Evolutionary conservation across 2,329 filamentous ascomycete genomes (phyloP).

Genomic region (Fusarium armeniacum): DNA sequence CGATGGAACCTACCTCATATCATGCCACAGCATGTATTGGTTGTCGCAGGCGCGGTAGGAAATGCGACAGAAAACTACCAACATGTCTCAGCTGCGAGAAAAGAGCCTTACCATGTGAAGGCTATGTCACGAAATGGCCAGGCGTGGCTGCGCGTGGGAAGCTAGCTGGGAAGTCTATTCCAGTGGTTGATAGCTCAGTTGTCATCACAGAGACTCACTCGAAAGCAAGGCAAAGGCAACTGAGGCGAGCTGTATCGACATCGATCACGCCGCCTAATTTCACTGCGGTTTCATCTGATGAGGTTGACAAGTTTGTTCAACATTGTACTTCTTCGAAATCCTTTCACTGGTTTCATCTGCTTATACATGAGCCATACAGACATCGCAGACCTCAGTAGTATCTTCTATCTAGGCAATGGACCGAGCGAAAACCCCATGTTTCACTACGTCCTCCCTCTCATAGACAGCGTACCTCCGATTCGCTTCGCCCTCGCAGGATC

Average conservation of each 20-base stretch:
- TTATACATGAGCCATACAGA: not conserved
- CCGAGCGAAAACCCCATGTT: conserved; percentile 29
- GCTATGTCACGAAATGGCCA: conserved; percentile 25
- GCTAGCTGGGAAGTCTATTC: conserved; percentile 21
- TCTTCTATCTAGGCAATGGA: conserved; percentile 24
- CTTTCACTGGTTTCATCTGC: not conserved
- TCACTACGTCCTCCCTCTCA: conserved; percentile 23
- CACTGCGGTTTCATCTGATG: not conserved
- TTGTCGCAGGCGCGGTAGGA: not conserved
- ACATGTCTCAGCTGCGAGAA: conserved; percentile 15
- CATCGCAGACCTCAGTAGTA: conserved; percentile 16
- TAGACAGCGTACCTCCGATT: conserved; percentile 13
- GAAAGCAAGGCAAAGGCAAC: not conserved
- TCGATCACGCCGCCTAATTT: no score
- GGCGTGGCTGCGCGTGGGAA: conserved; percentile 20
- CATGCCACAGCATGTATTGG: not conserved
- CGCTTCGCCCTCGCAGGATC: conserved; percentile 24
- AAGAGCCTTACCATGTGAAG: conserved; percentile 11
- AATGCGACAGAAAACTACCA: conserved; percentile 8
- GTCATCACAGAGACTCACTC: not conserved
- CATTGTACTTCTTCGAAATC: not conserved
- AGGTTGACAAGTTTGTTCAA: conserved; percentile 11
- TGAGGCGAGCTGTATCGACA: not conserved
- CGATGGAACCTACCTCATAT: not conserved
- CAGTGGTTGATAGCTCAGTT: not conserved